Evolutionary conservation across 2,329 filamentous ascomycete species (phyloP).

Genomic region (Cadophora gregata): DNA sequence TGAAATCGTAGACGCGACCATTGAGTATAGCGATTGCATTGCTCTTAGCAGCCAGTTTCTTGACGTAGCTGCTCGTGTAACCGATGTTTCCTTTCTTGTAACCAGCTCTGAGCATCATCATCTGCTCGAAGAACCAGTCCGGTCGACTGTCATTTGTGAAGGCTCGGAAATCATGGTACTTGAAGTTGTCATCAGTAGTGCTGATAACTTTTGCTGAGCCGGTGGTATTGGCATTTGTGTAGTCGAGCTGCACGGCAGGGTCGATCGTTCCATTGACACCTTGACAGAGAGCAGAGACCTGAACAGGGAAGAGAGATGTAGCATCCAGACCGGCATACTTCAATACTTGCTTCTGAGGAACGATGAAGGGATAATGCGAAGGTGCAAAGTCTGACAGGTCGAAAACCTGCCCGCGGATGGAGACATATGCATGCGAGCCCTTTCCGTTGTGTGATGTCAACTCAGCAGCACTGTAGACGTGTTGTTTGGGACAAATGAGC

Average conservation of each 20-base stretch:
- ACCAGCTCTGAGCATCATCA: slow-evolving; percentile 75
- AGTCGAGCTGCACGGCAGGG: slow-evolving; percentile 82
- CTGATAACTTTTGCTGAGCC: slow-evolving; percentile 70
- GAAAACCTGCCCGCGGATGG: slow-evolving; percentile 90
- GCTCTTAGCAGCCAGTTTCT: slow-evolving; percentile 66
- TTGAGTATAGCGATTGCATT: slow-evolving; percentile 80
- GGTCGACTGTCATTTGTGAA: slow-evolving; percentile 81
- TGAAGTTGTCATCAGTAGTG: slow-evolving; percentile 71
- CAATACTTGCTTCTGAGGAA: slow-evolving; percentile 65
- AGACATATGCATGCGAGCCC: slow-evolving; percentile 65
- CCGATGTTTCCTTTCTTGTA: slow-evolving; percentile 90
- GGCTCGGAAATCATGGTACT: slow-evolving; percentile 92
- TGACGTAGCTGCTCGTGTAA: slow-evolving; percentile 79
- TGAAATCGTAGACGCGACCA: slow-evolving; percentile 85
- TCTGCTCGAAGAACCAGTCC: slow-evolving; percentile 93
- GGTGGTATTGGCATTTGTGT: slow-evolving; percentile 76
- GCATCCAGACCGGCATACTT: slow-evolving; percentile 89
- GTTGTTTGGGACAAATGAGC: slow-evolving; percentile 88
- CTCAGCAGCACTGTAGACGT: slow-evolving; percentile 83
- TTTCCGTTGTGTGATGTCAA: slow-evolving; percentile 77
- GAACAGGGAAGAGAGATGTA: slow-evolving; percentile 88
- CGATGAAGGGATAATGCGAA: slow-evolving; percentile 74
- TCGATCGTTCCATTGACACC: slow-evolving; percentile 71
- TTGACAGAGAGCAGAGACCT: slow-evolving; percentile 89
- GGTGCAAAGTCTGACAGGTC: slow-evolving; percentile 77